Conservation (phyloP, 1,139 yeast species). For the Meyerozyma elateridarum region DNA sequence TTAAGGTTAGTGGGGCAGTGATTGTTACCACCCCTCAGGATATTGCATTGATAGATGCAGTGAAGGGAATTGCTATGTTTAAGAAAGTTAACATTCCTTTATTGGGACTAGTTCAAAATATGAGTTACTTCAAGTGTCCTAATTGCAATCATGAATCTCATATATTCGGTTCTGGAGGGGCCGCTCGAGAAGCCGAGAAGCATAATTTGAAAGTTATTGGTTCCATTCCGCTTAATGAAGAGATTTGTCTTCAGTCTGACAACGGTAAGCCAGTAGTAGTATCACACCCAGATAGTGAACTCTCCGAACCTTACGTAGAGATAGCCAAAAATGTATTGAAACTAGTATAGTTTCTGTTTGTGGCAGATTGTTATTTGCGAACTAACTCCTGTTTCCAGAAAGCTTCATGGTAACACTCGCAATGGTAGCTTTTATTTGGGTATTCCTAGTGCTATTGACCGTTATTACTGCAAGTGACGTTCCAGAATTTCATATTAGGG, state of each 20-base stretch:
- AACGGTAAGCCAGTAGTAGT: constrained; percentile 61
- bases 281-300: constrained; percentile 31
- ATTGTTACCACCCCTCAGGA: constrained; percentile 88
- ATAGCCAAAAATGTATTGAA: constrained; percentile 33
- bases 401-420: no score
- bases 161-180: constrained; percentile 71
- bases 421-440: no score
- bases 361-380: no score
- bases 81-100: constrained; percentile 70
- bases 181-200: constrained; percentile 50
- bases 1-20: constrained; percentile 74
- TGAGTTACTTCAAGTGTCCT: constrained; percentile 76
- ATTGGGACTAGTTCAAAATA: constrained; percentile 75
- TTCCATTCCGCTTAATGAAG: constrained; percentile 60
- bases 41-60: constrained; percentile 75
- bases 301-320: constrained; percentile 36
- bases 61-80: constrained; percentile 78
- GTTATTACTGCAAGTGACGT: no score
- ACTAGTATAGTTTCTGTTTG: constrained; percentile 1
- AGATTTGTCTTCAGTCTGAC: constrained; percentile 61
- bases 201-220: constrained; percentile 53
- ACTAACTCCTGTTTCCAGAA: no score
- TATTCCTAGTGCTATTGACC: no score
- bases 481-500: no score
- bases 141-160: constrained; percentile 71